Base-by-base conservation (phyloP, 2,329 filamentous ascomycete genomes). In the Leptographium flavum region DNA sequence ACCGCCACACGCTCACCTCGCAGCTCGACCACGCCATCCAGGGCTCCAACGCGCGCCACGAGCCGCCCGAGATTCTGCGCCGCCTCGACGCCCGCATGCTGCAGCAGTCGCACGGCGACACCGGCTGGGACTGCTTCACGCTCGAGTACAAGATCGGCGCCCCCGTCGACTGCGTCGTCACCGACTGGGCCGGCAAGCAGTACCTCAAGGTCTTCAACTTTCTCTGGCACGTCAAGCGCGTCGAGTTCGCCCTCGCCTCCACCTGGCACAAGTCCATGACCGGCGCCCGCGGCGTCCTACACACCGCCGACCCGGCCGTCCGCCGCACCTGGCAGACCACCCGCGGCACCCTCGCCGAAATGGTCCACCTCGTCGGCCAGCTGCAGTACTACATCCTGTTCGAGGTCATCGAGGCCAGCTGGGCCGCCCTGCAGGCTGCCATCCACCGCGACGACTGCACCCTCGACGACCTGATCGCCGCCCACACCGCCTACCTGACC, bases 201-300 rank as follows among this genome's bases (percentile, higher is more conserved):
- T 98, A 98, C 59, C 80, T 98, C 55, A 96, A 96, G 60, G 87
- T 98, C 10, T 98, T 98, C 74, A 98, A 98, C 63, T 95, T 98
- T 58, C 73, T 98, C 3, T 98, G 92, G 90, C 82, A 92, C 50
- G 87, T 98, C 57, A 98, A 98, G 65, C 82, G 92, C 25, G 92
- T 98, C 43, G 92, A 98, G 58, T 98, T 96, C 57, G 88, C 86
- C 0, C 74, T 98, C 1, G 76, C 83, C 5, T 87, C 83, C 13
- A 92, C 87, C 35, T 98, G 92, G 88, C 80, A 92, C 47, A 83
- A 88, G 52, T 94, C 84, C 63, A 96, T 95, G 79, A 98, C 92
- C 0, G 92, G 92, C 38, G 79, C 88, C 4, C 76, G 92, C 49
- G 87, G 90, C n/a, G 87, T 96, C 1, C 74, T 98, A 7, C 81